Evolutionary conservation across 1,139 yeast species (phyloP), one percentile per base, ranked within the genome.

Genomic region (Candida smagusa): DNA sequence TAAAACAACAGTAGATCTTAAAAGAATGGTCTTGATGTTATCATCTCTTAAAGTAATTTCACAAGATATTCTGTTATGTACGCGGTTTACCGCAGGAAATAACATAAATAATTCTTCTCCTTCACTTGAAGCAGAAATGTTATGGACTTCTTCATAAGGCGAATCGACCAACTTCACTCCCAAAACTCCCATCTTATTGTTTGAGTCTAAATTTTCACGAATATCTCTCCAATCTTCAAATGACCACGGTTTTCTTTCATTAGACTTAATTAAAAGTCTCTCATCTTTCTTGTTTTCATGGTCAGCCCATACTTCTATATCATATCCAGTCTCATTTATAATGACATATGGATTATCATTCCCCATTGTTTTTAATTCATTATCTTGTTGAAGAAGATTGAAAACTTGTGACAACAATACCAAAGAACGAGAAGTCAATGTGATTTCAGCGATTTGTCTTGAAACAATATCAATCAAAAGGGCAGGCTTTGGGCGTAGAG

Each of bases 151-250:
- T 2, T 73, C 75, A 49, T 79, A 84, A 0, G 71, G 66, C 0
- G 87, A 74, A 33, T 71, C 78, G 3, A 75, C 35, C 12, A 88
- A 59, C 30, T 72, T 72, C 12, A 89, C 72, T 0, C 84, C 90
- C 30, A 90, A 61, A 2, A 73, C 66, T 30, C 81, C 83, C 16
- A 68, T 70, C 21, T 74, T 77, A 34, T 74, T 77, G 45, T 84
- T 84, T 2, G 86, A 78, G 45, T 79, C 82, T 40, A 89, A 65
- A 42, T 81, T 80, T 53, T 92, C 96, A 58, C 98, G 81, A 13
- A 89, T 78, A 25, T 74, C 74, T 45, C 86, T 74, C 97, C 97
- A 92, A 53, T 92, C 96, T 53, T 90, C 95, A 65, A 94, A 94
- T 31, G 92, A 81, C 97, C 97, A 94, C 0, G 90, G 84, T 8